Evolutionary conservation across 257 asterid genomes (phyloP).

Genomic region (Paulownia fortunei): DNA sequence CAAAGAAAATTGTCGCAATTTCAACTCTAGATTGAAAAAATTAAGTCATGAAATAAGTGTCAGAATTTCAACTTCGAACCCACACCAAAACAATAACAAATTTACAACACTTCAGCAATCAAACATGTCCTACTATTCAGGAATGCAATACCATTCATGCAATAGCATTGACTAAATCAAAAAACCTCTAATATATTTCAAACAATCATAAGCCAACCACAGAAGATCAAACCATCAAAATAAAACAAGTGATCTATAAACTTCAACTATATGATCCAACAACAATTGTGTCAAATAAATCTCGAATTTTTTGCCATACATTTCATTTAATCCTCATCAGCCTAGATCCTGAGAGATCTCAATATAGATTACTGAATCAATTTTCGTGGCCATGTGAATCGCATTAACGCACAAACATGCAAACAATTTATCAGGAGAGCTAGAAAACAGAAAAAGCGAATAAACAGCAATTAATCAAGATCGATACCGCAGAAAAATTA

Average conservation of each 20-base stretch:
- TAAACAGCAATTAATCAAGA: constrained; percentile 12
- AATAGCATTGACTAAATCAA: not conserved
- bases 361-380: not conserved
- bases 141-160: constrained; percentile 7
- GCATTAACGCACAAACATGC: constrained; percentile 23
- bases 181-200: not conserved
- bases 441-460: not conserved
- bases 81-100: not conserved
- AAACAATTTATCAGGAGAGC: constrained; percentile 14
- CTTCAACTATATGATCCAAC: constrained; percentile 25
- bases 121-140: not conserved
- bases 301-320: not conserved
- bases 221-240: constrained; percentile 13
- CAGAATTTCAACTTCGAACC: not conserved
- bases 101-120: not conserved
- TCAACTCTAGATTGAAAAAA: not conserved
- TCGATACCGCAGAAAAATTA: not conserved
- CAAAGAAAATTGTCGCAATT: not conserved
- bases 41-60: not conserved
- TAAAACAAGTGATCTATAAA: constrained; percentile 1
- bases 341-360: constrained; percentile 37
- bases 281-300: constrained; percentile 9
- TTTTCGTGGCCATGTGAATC: not conserved
- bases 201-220: not conserved
- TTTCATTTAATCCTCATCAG: constrained; percentile 17